Percentiles rank a stretch among this genome's conserved stretches.
These are phyloP conservation scores for Boehmeria nivea DNA, from an alignment of 306 rosid species.

Conservation along the genomic window DNA sequence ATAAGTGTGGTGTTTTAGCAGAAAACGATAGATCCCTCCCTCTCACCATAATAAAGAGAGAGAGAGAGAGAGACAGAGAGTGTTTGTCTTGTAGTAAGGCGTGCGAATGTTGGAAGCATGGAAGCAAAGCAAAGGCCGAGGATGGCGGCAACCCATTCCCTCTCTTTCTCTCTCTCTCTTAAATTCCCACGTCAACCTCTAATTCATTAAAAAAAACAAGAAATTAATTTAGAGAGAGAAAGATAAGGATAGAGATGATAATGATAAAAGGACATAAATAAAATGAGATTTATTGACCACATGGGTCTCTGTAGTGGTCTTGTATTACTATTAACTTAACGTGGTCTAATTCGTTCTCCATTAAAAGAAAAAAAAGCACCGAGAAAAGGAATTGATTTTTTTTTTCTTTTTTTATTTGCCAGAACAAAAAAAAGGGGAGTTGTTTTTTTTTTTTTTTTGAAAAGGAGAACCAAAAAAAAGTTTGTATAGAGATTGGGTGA, in stretches of 20 bases:
- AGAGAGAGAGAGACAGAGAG: conserved; percentile 13
- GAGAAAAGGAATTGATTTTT: no score
- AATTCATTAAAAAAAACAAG: no score
- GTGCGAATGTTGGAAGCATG: conserved; percentile 95
- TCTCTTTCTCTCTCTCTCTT: conserved; percentile 12
- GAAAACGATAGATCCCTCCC: conserved; percentile 44
- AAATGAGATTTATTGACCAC: no score
- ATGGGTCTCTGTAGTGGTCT: background rate
- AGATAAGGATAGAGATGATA: background rate
- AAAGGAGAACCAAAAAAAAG: no score
- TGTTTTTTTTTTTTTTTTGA: no score
- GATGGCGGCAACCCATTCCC: conserved; percentile 71
- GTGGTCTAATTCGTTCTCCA: background rate
- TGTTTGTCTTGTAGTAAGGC: conserved; percentile 22
- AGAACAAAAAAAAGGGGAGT: no score
- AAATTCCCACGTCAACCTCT: conserved; percentile 8
- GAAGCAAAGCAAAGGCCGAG: conserved; percentile 69
- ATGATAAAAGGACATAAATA: no score
- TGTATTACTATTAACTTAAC: background rate
- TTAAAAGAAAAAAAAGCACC: no score
- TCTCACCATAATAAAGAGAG: conserved; percentile 32
- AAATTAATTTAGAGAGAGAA: background rate
- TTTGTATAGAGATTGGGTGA: no score
- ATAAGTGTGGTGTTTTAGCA: conserved; percentile 20
- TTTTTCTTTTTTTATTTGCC: no score